A percentile compares a stretch with the other conserved stretches of the same genome.
Evolutionary conservation across 1,284 basidiomycete species (phyloP).

Genomic region (Sparassis latifolia): DNA sequence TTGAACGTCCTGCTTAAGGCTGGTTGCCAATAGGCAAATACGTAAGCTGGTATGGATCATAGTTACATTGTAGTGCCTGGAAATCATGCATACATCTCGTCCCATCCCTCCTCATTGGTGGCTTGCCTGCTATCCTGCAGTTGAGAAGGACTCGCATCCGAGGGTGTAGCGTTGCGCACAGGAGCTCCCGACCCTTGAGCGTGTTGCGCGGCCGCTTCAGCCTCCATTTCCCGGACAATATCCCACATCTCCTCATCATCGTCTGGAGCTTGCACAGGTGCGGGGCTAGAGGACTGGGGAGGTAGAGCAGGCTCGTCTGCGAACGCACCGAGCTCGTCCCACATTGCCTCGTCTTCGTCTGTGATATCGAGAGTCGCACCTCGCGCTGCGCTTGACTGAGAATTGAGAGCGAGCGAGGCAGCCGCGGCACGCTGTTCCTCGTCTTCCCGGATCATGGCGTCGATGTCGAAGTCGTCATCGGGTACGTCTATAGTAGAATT

Average conservation of each 20-base stretch:
- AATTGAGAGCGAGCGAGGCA: conserved; percentile 1
- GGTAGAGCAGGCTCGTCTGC: conserved; percentile 12
- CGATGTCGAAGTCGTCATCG: conserved; percentile 51
- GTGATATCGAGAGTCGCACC: neutral
- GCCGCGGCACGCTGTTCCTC: conserved; percentile 29
- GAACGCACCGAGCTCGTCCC: conserved; percentile 35
- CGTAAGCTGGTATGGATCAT: too few species aligned
- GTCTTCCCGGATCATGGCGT: conserved; percentile 43
- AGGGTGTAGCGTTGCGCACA: neutral
- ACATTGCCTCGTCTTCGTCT: conserved; percentile 49
- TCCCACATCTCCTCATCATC: conserved; percentile 69
- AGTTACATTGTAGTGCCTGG: too few species aligned
- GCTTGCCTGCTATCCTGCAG: neutral
- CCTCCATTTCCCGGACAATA: conserved; percentile 53
- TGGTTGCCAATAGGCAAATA: too few species aligned
- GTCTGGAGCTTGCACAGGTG: conserved; percentile 17
- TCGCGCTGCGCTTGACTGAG: too few species aligned
- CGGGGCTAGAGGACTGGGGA: conserved; percentile 1
- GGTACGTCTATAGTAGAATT: conserved; percentile 23
- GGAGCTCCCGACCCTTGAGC: neutral
- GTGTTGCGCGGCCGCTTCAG: conserved; percentile 9
- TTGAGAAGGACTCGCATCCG: conserved; percentile 12
- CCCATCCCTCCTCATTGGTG: conserved; percentile 26
- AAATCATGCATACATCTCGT: conserved; percentile 23
- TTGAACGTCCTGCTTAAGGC: too few species aligned